Evolutionary conservation across 257 asterid genomes (phyloP).

Genomic region (Penstemon newberryi): DNA sequence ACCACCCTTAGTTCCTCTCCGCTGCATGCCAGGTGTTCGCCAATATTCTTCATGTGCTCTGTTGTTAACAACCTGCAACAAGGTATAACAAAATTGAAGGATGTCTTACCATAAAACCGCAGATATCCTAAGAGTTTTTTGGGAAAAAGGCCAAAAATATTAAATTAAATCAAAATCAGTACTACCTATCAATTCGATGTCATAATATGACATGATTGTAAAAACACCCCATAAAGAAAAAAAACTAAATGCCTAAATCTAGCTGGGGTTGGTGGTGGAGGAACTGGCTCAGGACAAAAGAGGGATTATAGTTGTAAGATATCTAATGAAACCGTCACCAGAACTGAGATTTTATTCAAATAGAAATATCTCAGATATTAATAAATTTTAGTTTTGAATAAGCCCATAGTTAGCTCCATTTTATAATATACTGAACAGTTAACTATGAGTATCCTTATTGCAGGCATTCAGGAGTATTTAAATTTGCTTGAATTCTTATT

Average conservation of each 20-base stretch:
- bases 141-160: not conserved
- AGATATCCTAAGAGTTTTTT: not conserved
- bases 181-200: not conserved
- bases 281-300: not conserved
- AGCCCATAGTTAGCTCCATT: not conserved
- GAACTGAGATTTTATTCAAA: not conserved
- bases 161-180: not conserved
- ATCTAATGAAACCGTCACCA: not conserved
- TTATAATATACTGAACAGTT: not conserved
- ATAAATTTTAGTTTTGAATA: not conserved
- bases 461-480: not conserved
- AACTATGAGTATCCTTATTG: not conserved
- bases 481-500: not conserved
- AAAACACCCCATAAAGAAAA: not conserved
- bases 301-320: not conserved
- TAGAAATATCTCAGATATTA: not conserved
- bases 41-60: conserved; percentile 26
- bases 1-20: conserved; percentile 41
- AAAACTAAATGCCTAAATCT: not conserved
- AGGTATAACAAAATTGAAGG: conserved; percentile 13
- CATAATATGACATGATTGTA: conserved; percentile 9
- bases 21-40: conserved; percentile 41
- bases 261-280: not conserved
- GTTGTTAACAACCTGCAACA: conserved; percentile 37
- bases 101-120: not conserved